Evolutionary conservation across 1,284 basidiomycete species (phyloP).

Genomic region (Afroboletus lepidellus): DNA sequence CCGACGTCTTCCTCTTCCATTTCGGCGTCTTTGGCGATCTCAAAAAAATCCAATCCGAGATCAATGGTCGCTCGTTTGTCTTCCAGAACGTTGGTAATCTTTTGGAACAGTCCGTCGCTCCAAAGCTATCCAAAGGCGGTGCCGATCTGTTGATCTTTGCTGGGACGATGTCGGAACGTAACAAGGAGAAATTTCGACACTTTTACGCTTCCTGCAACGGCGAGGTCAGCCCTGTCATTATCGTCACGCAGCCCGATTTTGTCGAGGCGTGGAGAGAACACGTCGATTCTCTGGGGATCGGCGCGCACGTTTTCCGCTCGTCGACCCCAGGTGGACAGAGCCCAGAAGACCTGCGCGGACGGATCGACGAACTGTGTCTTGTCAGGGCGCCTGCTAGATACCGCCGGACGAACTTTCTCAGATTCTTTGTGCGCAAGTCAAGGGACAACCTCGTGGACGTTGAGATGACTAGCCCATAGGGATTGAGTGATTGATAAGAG

Average conservation of each 20-base stretch:
- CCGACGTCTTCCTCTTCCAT: constrained; percentile 11
- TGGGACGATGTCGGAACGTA: constrained; percentile 13
- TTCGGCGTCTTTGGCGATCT: constrained; percentile 21
- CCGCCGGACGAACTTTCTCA: constrained; percentile 13
- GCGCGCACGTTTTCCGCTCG: constrained; percentile 19
- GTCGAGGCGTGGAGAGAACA: constrained; percentile 11
- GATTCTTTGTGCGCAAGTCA: constrained; percentile 17
- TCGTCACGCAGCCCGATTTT: constrained; percentile 20
- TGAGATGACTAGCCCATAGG: background rate
- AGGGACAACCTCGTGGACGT: constrained; percentile 9
- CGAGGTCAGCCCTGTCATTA: constrained; percentile 28
- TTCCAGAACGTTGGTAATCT: constrained; percentile 23
- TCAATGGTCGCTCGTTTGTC: constrained; percentile 27
- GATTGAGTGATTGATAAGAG: background rate
- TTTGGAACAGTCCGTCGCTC: constrained; percentile 14
- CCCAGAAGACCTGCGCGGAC: constrained; percentile 3
- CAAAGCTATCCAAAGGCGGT: constrained; percentile 21
- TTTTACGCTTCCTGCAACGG: constrained; percentile 24
- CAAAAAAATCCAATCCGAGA: constrained; percentile 21
- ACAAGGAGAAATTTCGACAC: constrained; percentile 10
- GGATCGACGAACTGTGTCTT: constrained; percentile 27
- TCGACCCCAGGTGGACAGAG: background rate
- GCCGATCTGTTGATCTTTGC: constrained; percentile 28
- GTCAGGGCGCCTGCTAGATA: constrained; percentile 25
- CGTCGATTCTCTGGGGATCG: constrained; percentile 16